Evolutionary conservation across 2,329 filamentous ascomycete species (phyloP).

Genomic region (Microsporum audouinii): DNA sequence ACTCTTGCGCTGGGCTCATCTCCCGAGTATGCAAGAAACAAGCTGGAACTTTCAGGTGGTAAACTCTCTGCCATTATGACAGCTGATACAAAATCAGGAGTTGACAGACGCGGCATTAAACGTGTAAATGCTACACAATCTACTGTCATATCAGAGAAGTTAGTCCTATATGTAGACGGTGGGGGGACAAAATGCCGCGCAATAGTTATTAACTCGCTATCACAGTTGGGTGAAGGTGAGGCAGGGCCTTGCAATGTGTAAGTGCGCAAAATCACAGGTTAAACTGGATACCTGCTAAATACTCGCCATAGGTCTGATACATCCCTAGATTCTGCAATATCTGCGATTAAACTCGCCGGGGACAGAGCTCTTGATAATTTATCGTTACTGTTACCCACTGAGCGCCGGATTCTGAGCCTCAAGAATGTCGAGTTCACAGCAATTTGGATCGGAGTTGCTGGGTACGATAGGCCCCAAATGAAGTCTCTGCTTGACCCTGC

Average conservation of each 20-base stretch:
- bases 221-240: constrained; percentile 21
- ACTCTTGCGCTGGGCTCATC: constrained; percentile 19
- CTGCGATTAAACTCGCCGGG: constrained; percentile 20
- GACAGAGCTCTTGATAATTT: constrained; percentile 17
- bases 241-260: constrained; percentile 34
- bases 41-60: constrained; percentile 18
- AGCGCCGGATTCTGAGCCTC: background rate
- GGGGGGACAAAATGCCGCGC: constrained; percentile 36
- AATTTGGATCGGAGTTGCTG: constrained; percentile 34
- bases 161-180: constrained; percentile 33
- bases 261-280: constrained; percentile 10
- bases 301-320: constrained; percentile 14
- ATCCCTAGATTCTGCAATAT: constrained; percentile 18
- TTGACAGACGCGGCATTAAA: background rate
- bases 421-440: constrained; percentile 18
- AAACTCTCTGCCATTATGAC: constrained; percentile 13
- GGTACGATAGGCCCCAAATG: constrained; percentile 29
- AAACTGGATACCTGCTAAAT: background rate
- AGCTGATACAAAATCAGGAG: background rate
- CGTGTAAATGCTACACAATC: background rate
- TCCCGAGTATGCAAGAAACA: constrained; percentile 18
- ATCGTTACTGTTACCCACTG: background rate
- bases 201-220: constrained; percentile 21
- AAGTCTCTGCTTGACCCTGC: constrained; percentile 19
- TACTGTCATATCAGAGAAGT: constrained; percentile 5